Percentiles rank a stretch among this genome's conserved stretches.
These are phyloP conservation scores for Saccharomycopsis amapae DNA, from an alignment of 805 yeast genomes.

Conservation along the genomic window DNA sequence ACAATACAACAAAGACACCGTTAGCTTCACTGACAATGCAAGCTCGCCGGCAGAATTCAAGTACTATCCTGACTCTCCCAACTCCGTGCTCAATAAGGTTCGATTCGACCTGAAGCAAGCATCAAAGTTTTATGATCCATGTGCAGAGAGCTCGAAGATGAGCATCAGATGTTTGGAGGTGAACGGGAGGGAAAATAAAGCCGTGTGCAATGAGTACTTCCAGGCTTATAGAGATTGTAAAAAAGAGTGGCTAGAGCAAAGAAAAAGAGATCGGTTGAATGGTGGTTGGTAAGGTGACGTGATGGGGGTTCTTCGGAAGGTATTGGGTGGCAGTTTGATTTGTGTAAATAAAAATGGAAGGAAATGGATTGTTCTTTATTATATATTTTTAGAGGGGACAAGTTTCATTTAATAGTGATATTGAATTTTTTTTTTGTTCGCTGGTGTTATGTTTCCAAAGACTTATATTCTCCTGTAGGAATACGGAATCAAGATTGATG, in stretches of 20 bases:
- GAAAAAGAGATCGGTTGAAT: slow-evolving; percentile 24
- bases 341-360: too few relatives aligned
- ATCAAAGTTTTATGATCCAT: slow-evolving; percentile 86
- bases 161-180: slow-evolving; percentile 77
- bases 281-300: too few relatives aligned
- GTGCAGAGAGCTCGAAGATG: slow-evolving; percentile 83
- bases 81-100: slow-evolving; percentile 57
- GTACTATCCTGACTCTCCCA: slow-evolving; percentile 86
- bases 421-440: too few relatives aligned
- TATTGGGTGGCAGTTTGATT: too few relatives aligned
- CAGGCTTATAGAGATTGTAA: slow-evolving; percentile 92
- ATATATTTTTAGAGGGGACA: too few relatives aligned
- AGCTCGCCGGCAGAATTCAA: slow-evolving; percentile 37
- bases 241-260: slow-evolving; percentile 54
- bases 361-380: too few relatives aligned
- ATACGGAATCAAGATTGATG: too few relatives aligned
- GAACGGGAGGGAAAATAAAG: slow-evolving; percentile 58
- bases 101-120: slow-evolving; percentile 70
- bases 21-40: slow-evolving; percentile 15
- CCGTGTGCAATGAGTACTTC: slow-evolving; percentile 70
- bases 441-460: too few relatives aligned
- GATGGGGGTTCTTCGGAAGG: too few relatives aligned
- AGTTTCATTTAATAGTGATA: too few relatives aligned
- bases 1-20: slow-evolving; percentile 7
- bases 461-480: too few relatives aligned